phyloP scores from a whole-genome alignment of 345 rosid species.

The Eucalyptus cladocalyx region DNA sequence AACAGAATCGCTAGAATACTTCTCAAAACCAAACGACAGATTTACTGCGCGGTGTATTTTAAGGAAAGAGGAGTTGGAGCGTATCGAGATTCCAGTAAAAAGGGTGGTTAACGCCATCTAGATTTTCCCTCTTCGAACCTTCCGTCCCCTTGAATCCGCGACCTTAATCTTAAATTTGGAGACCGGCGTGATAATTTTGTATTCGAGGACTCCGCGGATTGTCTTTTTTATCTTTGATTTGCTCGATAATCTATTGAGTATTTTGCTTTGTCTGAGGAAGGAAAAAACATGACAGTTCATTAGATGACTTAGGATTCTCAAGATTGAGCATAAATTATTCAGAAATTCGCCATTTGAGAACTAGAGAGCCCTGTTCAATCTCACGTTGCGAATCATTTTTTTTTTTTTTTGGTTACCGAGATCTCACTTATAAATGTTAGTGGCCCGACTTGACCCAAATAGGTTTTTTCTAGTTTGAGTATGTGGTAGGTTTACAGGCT shows the following conservation, averaged over 20 bases:
- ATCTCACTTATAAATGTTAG: too few relatives aligned
- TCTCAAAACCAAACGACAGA: rapidly evolving
- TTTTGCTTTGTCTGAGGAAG: background rate
- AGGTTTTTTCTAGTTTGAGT: background rate
- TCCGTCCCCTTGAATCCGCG: background rate
- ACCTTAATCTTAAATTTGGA: background rate
- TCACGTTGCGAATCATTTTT: background rate
- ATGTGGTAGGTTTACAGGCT: too few relatives aligned
- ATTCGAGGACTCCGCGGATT: background rate
- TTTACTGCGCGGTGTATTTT: background rate
- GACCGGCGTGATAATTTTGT: background rate
- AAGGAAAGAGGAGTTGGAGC: background rate
- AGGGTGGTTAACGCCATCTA: too few relatives aligned
- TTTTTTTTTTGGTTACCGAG: too few relatives aligned
- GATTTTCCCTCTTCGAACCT: background rate
- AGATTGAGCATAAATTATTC: background rate
- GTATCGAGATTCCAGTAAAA: background rate
- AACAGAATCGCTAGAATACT: background rate
- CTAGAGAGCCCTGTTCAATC: rapidly evolving
- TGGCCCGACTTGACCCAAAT: too few relatives aligned
- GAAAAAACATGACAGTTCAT: rapidly evolving
- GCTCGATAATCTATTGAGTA: background rate
- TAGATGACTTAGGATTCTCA: rapidly evolving
- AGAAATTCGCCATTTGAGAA: too few relatives aligned
- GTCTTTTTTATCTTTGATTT: background rate